phyloP scores from a whole-genome alignment of 75 land plant genomes.

The Pinus tabuliformis region DNA sequence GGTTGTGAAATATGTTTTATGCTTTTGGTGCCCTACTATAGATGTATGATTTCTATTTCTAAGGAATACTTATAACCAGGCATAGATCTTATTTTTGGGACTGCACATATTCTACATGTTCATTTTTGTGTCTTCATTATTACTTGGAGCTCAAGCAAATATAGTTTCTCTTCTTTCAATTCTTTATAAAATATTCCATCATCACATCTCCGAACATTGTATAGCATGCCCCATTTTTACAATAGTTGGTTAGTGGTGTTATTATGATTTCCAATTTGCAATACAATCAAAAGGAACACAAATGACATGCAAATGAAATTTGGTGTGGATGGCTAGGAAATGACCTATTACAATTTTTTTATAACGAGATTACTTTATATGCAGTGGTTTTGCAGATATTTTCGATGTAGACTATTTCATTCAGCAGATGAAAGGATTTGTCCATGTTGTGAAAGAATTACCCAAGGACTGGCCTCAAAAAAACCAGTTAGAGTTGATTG shows the following conservation, averaged over 20 bases:
- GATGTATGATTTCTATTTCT: neutral
- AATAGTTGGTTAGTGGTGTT: neutral
- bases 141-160: neutral
- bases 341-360: neutral
- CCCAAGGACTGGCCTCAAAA: constrained; percentile 51
- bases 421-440: constrained; percentile 50
- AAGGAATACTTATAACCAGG: neutral
- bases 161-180: neutral
- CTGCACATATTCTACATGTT: neutral
- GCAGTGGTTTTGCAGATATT: constrained; percentile 90
- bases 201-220: neutral
- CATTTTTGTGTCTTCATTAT: neutral
- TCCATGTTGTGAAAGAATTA: constrained; percentile 67
- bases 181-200: neutral
- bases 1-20: neutral
- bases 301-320: neutral
- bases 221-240: neutral
- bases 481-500: constrained; percentile 62
- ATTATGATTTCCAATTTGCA: constrained; percentile 1
- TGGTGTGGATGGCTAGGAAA: neutral
- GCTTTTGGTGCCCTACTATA: neutral
- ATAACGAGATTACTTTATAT: neutral
- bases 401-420: constrained; percentile 93
- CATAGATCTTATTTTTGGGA: neutral
- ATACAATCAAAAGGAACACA: neutral